Conservation (phyloP, 108 stramenopile species). For the Nitzschia palea region DNA sequence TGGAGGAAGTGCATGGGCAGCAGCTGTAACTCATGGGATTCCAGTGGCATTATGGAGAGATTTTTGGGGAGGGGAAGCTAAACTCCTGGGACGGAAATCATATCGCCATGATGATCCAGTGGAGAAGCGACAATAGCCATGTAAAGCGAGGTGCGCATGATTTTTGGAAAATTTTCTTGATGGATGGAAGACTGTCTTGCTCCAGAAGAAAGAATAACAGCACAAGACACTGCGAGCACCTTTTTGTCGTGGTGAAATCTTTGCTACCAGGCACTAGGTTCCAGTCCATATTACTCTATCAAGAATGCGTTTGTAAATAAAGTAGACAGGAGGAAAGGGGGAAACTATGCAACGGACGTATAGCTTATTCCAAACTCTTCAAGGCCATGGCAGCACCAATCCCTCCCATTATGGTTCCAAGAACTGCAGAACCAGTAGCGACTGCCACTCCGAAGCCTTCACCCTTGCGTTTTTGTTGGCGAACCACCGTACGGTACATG, state of each 20-base stretch:
- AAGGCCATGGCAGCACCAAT: conserved; percentile 80
- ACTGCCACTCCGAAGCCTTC: conserved; percentile 57
- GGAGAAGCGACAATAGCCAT: too few species aligned
- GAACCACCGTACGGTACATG: conserved; percentile 71
- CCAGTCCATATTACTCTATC: too few species aligned
- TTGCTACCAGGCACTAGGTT: too few species aligned
- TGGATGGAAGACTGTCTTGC: too few species aligned
- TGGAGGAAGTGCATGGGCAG: conserved; percentile 41
- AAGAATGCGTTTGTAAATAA: too few species aligned
- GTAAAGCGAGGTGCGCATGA: too few species aligned
- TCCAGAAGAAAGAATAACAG: too few species aligned
- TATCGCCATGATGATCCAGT: not conserved
- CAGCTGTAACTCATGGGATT: conserved; percentile 38
- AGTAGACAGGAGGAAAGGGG: too few species aligned
- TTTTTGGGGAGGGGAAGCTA: conserved; percentile 35
- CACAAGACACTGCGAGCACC: too few species aligned
- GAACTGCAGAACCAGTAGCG: conserved; percentile 59
- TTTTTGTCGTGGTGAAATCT: too few species aligned
- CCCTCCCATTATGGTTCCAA: conserved; percentile 78
- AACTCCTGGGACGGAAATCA: not conserved
- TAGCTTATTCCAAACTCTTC: conserved; percentile 20
- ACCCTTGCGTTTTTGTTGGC: conserved; percentile 55
- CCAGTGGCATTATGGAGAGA: conserved; percentile 41
- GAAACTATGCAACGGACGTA: too few species aligned
- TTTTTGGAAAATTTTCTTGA: too few species aligned